Evolutionary conservation across 2,329 filamentous ascomycete species (phyloP).

Genomic region (Xylariaceae sp.): DNA sequence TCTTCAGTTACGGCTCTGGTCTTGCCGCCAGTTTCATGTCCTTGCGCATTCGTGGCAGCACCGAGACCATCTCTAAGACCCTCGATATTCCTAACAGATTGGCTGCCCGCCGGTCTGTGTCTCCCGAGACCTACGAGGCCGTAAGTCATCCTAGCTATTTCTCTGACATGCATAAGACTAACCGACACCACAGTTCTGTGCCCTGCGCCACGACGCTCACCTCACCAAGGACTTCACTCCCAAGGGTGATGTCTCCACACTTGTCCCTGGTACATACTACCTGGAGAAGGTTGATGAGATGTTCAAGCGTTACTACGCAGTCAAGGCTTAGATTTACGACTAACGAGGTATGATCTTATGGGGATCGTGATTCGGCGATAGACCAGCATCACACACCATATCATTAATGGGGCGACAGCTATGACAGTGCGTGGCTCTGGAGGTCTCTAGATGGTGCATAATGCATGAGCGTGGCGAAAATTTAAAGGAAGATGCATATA

Average conservation of each 20-base stretch:
- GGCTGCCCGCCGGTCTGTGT: conserved; percentile 57
- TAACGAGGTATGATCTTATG: conserved; percentile 19
- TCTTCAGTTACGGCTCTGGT: conserved; percentile 78
- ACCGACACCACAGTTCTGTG: conserved; percentile 58
- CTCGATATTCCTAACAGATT: conserved; percentile 67
- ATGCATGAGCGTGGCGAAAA: conserved; percentile 20
- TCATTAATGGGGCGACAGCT: conserved; percentile 17
- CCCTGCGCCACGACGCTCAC: conserved; percentile 76
- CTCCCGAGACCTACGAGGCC: conserved; percentile 68
- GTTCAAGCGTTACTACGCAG: conserved; percentile 73
- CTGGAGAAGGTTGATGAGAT: conserved; percentile 75
- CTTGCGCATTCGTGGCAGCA: conserved; percentile 67
- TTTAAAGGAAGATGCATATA: conserved; percentile 20
- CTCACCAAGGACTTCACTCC: conserved; percentile 75
- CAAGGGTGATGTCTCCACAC: conserved; percentile 60
- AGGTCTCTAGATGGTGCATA: conserved; percentile 23
- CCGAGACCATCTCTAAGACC: conserved; percentile 60
- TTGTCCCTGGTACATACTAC: conserved; percentile 68
- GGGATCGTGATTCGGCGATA: conserved; percentile 24
- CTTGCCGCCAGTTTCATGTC: conserved; percentile 68
- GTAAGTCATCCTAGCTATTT: conserved; percentile 43
- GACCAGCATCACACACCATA: conserved; percentile 20
- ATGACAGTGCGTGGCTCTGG: conserved; percentile 20
- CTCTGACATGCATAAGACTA: conserved; percentile 15
- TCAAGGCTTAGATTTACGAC: conserved; percentile 58